Percentiles rank a stretch among this genome's conserved stretches.
Conservation (phyloP, 2,329 filamentous ascomycete genomes). For the Ophiocordyceps camponoti-saundersi region DNA sequence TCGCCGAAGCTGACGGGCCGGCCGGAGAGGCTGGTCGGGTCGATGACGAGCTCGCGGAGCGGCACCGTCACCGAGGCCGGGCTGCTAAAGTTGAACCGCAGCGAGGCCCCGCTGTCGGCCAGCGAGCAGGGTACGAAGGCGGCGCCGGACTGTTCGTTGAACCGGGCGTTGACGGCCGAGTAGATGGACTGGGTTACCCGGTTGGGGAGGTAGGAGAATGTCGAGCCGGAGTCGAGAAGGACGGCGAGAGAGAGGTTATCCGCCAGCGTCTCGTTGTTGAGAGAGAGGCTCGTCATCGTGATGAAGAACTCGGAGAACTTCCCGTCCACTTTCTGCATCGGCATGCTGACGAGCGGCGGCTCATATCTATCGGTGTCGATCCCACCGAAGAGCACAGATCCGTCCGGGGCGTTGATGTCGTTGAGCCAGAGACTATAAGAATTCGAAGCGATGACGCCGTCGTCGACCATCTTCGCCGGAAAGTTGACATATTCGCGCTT, state of each 20-base stretch:
- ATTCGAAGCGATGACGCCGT: slow-evolving; percentile 44
- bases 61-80: slow-evolving; percentile 19
- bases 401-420: slow-evolving; percentile 47
- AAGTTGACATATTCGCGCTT: slow-evolving; percentile 46
- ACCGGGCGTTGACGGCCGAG: slow-evolving; percentile 37
- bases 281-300: slow-evolving; percentile 42
- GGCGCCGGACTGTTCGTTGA: slow-evolving; percentile 30
- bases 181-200: slow-evolving; percentile 36
- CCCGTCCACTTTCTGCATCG: slow-evolving; percentile 38
- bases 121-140: slow-evolving; percentile 47
- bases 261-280: slow-evolving; percentile 22
- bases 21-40: slow-evolving; percentile 28
- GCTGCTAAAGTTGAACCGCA: slow-evolving; percentile 33
- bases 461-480: slow-evolving; percentile 44
- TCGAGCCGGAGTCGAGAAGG: slow-evolving; percentile 55
- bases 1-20: slow-evolving; percentile 32
- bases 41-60: slow-evolving; percentile 42
- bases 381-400: slow-evolving; percentile 59
- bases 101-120: slow-evolving; percentile 20
- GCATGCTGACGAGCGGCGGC: slow-evolving; percentile 47
- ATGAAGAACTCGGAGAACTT: slow-evolving; percentile 48
- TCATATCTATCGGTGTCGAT: slow-evolving; percentile 49
- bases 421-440: slow-evolving; percentile 65
- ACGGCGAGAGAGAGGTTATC: slow-evolving; percentile 39
- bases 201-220: slow-evolving; percentile 49